Evolutionary conservation across 2,329 filamentous ascomycete species (phyloP).

Genomic region (Phaeosphaeriaceae sp.): DNA sequence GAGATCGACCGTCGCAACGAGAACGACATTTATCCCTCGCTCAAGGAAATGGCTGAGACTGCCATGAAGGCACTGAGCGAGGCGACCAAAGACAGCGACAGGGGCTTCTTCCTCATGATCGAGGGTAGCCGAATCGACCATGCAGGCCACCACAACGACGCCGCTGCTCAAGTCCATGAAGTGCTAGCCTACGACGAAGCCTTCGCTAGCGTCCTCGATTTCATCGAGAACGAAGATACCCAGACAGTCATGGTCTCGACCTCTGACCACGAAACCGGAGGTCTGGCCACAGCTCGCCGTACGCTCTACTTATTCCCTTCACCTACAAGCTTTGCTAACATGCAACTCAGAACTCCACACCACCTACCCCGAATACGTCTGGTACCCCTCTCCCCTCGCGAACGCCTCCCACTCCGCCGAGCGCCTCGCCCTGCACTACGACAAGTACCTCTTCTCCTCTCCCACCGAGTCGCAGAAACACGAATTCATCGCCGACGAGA

Average conservation of each 20-base stretch:
- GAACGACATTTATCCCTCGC: conserved; percentile 81
- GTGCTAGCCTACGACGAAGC: conserved; percentile 94
- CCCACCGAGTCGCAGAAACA: conserved; percentile 41
- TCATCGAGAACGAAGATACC: conserved; percentile 75
- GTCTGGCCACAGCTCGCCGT: conserved; percentile 82
- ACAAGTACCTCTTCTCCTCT: conserved; percentile 62
- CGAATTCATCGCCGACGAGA: conserved; percentile 72
- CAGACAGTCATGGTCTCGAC: conserved; percentile 87
- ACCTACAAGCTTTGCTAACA: conserved; percentile 14
- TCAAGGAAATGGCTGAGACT: conserved; percentile 89
- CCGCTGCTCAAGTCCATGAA: conserved; percentile 71
- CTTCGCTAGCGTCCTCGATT: conserved; percentile 83
- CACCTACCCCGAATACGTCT: conserved; percentile 73
- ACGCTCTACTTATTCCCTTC: conserved; percentile 41
- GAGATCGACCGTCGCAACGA: conserved; percentile 88
- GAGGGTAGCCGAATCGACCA: conserved; percentile 97
- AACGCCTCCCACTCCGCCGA: conserved; percentile 81
- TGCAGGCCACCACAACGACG: conserved; percentile 73
- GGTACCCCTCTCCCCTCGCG: conserved; percentile 83
- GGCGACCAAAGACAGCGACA: conserved; percentile 82
- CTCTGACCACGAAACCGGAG: conserved; percentile 96
- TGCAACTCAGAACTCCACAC: conserved; percentile 61
- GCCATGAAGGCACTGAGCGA: conserved; percentile 80
- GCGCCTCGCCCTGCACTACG: conserved; percentile 70
- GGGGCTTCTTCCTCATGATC: conserved; percentile 99